Evolutionary conservation across 108 stramenopile genomes (phyloP).

Genomic region (Nannochloropsis oceanica): DNA sequence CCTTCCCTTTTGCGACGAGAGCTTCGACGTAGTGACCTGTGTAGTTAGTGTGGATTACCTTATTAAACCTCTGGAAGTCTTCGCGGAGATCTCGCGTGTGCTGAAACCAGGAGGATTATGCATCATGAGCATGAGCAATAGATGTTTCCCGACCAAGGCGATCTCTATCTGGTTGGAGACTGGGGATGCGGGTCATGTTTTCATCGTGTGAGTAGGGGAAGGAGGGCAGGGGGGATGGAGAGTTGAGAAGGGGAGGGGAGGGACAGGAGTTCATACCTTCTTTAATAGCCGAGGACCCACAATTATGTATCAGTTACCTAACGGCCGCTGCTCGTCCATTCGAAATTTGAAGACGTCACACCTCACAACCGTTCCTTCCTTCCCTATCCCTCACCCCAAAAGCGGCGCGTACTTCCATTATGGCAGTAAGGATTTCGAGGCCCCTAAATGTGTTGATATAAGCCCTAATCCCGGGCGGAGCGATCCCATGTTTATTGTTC

Average conservation of each 20-base stretch:
- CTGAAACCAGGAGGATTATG: constrained; percentile 68
- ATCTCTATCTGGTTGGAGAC: constrained; percentile 78
- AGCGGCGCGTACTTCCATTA: constrained; percentile 67
- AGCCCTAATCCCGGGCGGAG: constrained; percentile 72
- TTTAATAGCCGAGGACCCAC: no score
- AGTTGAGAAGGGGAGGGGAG: background rate
- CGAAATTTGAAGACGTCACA: no score
- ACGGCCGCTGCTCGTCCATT: background rate
- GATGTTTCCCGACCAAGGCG: constrained; percentile 75
- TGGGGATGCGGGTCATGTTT: constrained; percentile 80
- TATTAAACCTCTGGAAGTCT: constrained; percentile 56
- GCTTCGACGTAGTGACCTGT: constrained; percentile 78
- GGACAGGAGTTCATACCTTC: no score
- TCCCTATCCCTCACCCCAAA: no score
- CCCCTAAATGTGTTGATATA: constrained; percentile 59
- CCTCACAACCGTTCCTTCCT: no score
- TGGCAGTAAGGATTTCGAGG: constrained; percentile 54
- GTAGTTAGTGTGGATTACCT: constrained; percentile 86
- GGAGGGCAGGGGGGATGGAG: background rate
- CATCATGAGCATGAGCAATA: constrained; percentile 71
- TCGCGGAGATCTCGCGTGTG: constrained; percentile 68
- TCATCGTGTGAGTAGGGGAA: constrained; percentile 44
- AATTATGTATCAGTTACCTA: background rate
- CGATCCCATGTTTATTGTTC: constrained; percentile 83
- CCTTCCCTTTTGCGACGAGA: constrained; percentile 62